Percentiles rank a stretch among this genome's conserved stretches.
Evolutionary conservation across 2,329 filamentous ascomycete genomes (phyloP).

Genomic region (Arthrinium phaeospermum): DNA sequence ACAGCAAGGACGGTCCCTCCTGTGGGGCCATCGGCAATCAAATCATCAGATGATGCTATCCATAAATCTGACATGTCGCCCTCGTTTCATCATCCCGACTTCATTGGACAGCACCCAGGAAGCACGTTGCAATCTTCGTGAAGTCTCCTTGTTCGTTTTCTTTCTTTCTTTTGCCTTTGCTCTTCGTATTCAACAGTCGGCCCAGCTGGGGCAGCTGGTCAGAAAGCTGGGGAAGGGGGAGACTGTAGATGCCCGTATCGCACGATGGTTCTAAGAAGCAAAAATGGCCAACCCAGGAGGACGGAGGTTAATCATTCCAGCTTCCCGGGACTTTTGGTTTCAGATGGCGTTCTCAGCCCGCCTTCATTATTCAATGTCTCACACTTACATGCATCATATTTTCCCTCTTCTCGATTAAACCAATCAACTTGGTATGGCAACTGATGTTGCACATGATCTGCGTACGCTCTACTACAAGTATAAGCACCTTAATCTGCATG

Average conservation of each 20-base stretch:
- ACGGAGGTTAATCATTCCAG: neutral
- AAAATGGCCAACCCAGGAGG: neutral
- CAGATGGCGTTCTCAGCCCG: conserved; percentile 7
- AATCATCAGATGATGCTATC: conserved; percentile 8
- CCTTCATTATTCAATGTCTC: conserved; percentile 14
- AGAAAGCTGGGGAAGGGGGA: neutral
- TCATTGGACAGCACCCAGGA: neutral
- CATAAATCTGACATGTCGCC: conserved; percentile 10
- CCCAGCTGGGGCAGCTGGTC: neutral
- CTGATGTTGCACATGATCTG: neutral
- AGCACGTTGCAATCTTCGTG: neutral
- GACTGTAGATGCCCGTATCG: neutral
- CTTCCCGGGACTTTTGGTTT: conserved; percentile 8
- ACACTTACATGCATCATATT: neutral
- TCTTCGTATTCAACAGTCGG: neutral
- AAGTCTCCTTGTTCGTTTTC: neutral
- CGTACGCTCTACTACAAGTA: neutral
- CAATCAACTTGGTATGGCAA: neutral
- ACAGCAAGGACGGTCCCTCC: no score
- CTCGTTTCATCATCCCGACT: conserved; percentile 6
- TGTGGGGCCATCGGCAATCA: neutral
- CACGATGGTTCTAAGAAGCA: neutral
- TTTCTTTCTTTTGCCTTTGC: neutral
- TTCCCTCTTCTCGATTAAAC: neutral
- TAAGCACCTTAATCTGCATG: conserved; percentile 2